Conservation (phyloP, 176 grass and related monocot species). For the Cocos nucifera region DNA sequence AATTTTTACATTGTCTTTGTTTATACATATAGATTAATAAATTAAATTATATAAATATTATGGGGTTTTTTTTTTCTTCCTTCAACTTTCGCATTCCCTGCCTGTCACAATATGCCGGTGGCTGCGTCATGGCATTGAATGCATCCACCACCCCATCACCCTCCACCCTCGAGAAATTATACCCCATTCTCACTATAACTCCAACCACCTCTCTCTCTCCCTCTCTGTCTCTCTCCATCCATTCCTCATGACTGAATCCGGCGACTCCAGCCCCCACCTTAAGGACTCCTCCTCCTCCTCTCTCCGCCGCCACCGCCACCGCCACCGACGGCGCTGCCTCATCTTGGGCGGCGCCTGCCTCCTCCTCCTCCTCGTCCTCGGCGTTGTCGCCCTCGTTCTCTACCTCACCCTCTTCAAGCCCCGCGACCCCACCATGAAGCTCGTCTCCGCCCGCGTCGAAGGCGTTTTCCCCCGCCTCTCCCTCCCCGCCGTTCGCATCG, state of each 20-base stretch:
- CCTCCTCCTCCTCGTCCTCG: constrained; percentile 30
- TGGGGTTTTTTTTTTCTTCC: too few species aligned
- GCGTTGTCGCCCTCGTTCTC: constrained; percentile 29
- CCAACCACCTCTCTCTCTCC: background rate
- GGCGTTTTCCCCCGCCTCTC: constrained; percentile 33
- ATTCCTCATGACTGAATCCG: constrained; percentile 25
- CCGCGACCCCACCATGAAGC: constrained; percentile 39
- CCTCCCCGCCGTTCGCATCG: constrained; percentile 18
- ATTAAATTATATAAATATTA: too few species aligned
- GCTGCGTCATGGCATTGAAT: too few species aligned
- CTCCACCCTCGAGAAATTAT: too few species aligned
- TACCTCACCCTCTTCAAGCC: constrained; percentile 40
- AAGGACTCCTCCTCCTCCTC: too few species aligned
- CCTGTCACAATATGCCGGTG: too few species aligned
- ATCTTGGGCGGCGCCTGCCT: constrained; percentile 28
- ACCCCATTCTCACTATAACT: too few species aligned
- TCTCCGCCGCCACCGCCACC: background rate
- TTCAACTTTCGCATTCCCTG: too few species aligned
- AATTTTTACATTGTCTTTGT: too few species aligned
- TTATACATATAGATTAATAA: too few species aligned
- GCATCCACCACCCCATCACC: too few species aligned
- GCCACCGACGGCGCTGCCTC: constrained; percentile 17
- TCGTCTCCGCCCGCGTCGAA: constrained; percentile 34
- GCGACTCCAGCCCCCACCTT: background rate
- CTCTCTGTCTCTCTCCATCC: background rate